A percentile compares a stretch with the other conserved stretches of the same genome.
These are phyloP conservation scores for Conringia planisiliqua DNA, from an alignment of 345 rosid genomes.

Conservation along the genomic window DNA sequence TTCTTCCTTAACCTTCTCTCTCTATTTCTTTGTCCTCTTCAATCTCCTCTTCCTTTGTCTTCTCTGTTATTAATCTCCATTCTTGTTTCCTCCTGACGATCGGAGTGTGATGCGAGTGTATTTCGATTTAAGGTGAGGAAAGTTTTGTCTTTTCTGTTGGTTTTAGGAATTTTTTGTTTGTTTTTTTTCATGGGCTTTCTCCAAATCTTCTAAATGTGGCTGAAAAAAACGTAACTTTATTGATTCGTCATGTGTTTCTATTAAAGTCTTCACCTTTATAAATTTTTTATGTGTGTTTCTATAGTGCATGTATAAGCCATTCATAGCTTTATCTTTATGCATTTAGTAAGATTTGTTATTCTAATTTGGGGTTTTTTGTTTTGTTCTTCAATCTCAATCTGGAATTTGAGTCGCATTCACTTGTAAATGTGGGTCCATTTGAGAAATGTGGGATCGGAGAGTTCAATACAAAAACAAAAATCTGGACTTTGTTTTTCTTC, in stretches of 20 bases:
- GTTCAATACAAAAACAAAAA: background rate
- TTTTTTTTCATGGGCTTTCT: background rate
- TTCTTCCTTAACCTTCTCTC: background rate
- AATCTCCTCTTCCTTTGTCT: background rate
- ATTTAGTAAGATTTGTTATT: background rate
- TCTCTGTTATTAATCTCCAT: constrained; percentile 10
- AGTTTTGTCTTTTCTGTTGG: background rate
- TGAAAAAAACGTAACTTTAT: constrained; percentile 16
- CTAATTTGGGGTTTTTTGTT: constrained; percentile 10
- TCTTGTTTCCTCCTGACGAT: constrained; percentile 9
- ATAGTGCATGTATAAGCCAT: constrained; percentile 30
- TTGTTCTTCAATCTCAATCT: constrained; percentile 11
- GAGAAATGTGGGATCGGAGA: constrained; percentile 9
- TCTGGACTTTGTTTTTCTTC: background rate
- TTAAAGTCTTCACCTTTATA: constrained; percentile 27
- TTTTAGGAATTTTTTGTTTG: background rate
- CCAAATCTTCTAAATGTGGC: constrained; percentile 21
- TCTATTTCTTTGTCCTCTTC: constrained; percentile 6
- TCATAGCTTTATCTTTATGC: constrained; percentile 11
- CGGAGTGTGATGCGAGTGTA: background rate
- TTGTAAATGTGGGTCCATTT: constrained; percentile 23
- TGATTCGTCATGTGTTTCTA: constrained; percentile 31
- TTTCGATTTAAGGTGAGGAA: constrained; percentile 18
- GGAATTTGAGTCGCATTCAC: constrained; percentile 21
- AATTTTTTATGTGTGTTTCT: background rate